Evolutionary conservation across 129 eudicot genomes (phyloP), one percentile per base, ranked within the genome.

Genomic region (Centaurea solstitialis): DNA sequence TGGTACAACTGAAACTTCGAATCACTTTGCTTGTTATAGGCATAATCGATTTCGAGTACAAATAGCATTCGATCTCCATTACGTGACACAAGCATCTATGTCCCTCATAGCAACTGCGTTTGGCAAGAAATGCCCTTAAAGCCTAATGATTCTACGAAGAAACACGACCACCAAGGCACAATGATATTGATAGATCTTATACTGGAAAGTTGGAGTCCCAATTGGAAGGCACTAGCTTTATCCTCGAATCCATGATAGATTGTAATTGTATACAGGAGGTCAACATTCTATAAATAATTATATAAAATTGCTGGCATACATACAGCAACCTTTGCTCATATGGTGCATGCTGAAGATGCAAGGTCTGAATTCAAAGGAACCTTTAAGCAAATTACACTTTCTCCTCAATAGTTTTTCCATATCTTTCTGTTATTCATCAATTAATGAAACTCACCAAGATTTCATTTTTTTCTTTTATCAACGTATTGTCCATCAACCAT

Each of bases 261-360:
- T 50, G n/a, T n/a, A n/a, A n/a, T n/a, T 50, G 7, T 50, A 5
- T 50, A 50, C 20, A 50, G 61, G 61, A 50, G 61, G 61, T 50
- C 59, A 47, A 40, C 59, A 47, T 47, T 50, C 61, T 50, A 12
- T 50, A 50, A 11, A 50, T 50, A 11, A 67, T 12, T 67, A 67
- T 66, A 66, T 8, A 37, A 22, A 10, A 67, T 18, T 24, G 39
- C n/a, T 67, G 72, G 35, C n/a, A 4, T 11, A 15, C n/a, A 4
- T 11, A 15, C 61, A 13, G 13, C 61, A 50, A n/a, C 18, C 61
- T 13, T 50, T 67, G 38, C 38, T 24, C 72, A 67, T 67, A 67
- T 67, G 72, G 72, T 28, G 24, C 20, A 67, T 67, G 72, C 39
- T 67, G 15, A 67, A 26, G 72, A 67, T 66, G 70, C 70, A 22